Conservation (phyloP, 208 protist genomes). For the Spongospora subterranea region DNA sequence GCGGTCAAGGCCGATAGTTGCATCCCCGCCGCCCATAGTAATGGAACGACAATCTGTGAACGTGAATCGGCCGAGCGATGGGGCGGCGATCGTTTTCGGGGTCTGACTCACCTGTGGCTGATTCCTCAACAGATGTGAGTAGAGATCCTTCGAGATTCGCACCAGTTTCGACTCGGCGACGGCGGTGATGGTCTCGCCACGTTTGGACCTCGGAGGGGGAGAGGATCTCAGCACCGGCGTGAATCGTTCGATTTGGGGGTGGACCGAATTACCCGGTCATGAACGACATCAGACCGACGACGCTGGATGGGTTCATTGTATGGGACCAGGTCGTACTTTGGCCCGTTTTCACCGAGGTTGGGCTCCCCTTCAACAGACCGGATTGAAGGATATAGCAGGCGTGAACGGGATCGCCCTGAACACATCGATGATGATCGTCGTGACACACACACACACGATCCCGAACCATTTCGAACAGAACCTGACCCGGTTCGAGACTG, state of each 20-base stretch:
- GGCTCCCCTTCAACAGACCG: not conserved
- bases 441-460: not conserved
- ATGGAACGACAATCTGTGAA: not conserved
- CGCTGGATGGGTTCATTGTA: not conserved
- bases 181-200: not conserved
- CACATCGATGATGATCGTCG: not conserved
- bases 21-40: not conserved
- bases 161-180: not conserved
- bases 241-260: no score
- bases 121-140: not conserved
- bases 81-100: not conserved
- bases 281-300: conserved; percentile 42
- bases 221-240: no score
- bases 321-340: not conserved
- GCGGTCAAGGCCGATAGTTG: not conserved
- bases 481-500: not conserved
- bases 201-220: not conserved
- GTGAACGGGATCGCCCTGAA: not conserved
- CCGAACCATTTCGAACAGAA: not conserved
- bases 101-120: not conserved
- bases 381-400: conserved; percentile 10
- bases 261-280: conserved; percentile 54
- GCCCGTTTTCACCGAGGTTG: not conserved
- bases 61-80: not conserved
- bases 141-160: conserved; percentile 27